Evolutionary conservation across 23 red algal species (phyloP), one percentile per base, ranked within the genome.

Genomic region (Chondrus crispus): DNA sequence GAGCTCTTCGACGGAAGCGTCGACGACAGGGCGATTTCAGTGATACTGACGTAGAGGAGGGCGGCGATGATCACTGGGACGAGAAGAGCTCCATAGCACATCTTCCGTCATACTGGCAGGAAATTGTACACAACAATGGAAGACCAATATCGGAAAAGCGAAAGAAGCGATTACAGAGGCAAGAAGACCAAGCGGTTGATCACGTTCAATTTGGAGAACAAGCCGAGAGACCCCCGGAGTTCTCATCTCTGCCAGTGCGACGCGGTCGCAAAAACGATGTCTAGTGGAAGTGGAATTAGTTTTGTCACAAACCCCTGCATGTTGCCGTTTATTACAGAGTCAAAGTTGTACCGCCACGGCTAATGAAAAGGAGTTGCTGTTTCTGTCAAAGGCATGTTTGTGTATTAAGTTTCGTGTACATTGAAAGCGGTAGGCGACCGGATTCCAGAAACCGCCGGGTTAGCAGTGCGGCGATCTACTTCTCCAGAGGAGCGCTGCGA

Each of bases 101-200:
- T 32, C n/a, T 90, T 69, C 87, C 87, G 29, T 13, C 44, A 41
- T 90, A 90, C 37, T 90, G 87, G 87, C 87, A 90, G 73, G 72
- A 90, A 32, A 90, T 90, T 50, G 69, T 90, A 28, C 46, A 53
- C 5, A 90, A 90, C 74, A 79, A 90, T 76, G 87, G 87, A 46
- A 69, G 71, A 14, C 87, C 87, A 8, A 50, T 90, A 16, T 90
- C 87, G 2, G 46, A 46, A 19, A 90, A 90, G 72, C 69, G 80
- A 37, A 45, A 39, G 46, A 55, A 62, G 3, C 72, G 87, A 14
- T n/a, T 24, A 20, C 29, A 77, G 43, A 42, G 71, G 28, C 22
- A 13, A 46, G 38, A 35, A 37, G 22, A 22, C 26, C n/a, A 77
- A 46, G 48, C 78, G 36, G 38, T 55, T 3, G 72, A 80, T 69